phyloP scores from a whole-genome alignment of 2,329 filamentous ascomycete genomes.

The Xylaria digitata region DNA sequence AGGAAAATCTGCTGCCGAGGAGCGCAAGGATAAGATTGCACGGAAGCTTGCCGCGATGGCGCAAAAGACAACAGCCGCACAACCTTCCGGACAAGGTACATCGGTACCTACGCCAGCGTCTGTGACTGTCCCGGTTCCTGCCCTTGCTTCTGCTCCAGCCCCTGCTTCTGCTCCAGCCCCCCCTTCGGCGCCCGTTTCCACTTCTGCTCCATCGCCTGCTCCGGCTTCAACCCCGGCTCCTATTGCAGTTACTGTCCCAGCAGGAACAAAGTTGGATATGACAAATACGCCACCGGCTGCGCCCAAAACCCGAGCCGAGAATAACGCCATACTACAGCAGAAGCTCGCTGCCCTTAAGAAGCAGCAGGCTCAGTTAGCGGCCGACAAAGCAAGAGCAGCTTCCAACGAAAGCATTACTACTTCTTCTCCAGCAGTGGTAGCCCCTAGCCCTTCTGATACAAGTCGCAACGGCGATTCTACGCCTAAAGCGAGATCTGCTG shows the following conservation, averaged over 20 bases:
- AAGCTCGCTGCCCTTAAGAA: conserved; percentile 81
- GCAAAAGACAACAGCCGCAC: conserved; percentile 45
- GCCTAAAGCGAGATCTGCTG: conserved; percentile 21
- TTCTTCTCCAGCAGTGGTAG: conserved; percentile 23
- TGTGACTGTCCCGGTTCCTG: conserved; percentile 23
- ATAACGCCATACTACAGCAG: conserved; percentile 77
- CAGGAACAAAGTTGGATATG: conserved; percentile 22
- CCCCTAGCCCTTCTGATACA: conserved; percentile 5
- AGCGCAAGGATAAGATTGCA: conserved; percentile 52
- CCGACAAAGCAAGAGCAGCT: conserved; percentile 43
- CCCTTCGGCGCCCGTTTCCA: conserved; percentile 24
- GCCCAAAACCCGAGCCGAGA: conserved; percentile 68
- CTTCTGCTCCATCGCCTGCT: conserved; percentile 8
- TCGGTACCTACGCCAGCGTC: conserved; percentile 14
- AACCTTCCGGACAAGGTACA: conserved; percentile 37
- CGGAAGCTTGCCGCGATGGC: conserved; percentile 51
- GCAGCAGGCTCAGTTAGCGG: conserved; percentile 48
- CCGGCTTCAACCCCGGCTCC: conserved; percentile 8
- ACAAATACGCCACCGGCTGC: conserved; percentile 48
- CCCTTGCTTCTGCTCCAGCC: neutral
- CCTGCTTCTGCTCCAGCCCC: conserved; percentile 1
- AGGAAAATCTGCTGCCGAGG: conserved; percentile 49
- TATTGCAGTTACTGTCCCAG: conserved; percentile 12
- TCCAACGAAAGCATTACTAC: conserved; percentile 34
- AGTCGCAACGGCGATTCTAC: conserved; percentile 28